Conservation (phyloP, 2,329 filamentous ascomycete species). For the Talaromyces piceae region DNA sequence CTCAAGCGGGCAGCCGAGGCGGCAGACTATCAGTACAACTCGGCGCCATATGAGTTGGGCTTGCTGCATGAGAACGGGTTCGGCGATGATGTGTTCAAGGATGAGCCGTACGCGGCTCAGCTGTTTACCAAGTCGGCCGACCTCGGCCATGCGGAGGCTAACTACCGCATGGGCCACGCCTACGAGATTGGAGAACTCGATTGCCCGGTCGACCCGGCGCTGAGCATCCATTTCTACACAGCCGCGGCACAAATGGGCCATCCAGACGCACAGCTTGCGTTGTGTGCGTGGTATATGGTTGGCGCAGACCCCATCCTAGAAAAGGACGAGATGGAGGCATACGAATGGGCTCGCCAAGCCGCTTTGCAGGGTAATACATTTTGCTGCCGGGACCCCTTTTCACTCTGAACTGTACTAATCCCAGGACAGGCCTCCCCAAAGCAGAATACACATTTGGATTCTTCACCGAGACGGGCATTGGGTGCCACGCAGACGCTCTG, state of each 20-base stretch:
- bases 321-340: slow-evolving; percentile 92
- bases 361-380: slow-evolving; percentile 66
- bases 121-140: slow-evolving; percentile 92
- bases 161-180: slow-evolving; percentile 84
- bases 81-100: slow-evolving; percentile 87
- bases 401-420: slow-evolving; percentile 1
- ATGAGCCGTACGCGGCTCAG: slow-evolving; percentile 84
- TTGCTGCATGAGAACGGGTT: slow-evolving; percentile 87
- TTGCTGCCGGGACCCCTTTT: too few species aligned
- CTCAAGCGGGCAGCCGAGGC: slow-evolving; percentile 86
- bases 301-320: slow-evolving; percentile 86
- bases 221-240: slow-evolving; percentile 97
- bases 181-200: slow-evolving; percentile 87
- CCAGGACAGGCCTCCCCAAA: slow-evolving; percentile 40
- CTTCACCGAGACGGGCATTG: slow-evolving; percentile 98
- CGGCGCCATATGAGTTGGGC: slow-evolving; percentile 84
- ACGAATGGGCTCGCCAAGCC: slow-evolving; percentile 86
- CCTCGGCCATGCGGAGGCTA: slow-evolving; percentile 78
- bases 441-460: slow-evolving; percentile 96
- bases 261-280: slow-evolving; percentile 87
- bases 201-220: slow-evolving; percentile 81
- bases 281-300: slow-evolving; percentile 98
- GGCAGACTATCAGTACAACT: slow-evolving; percentile 85
- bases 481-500: slow-evolving; percentile 85
- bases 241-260: slow-evolving; percentile 79